A percentile compares a stretch with the other conserved stretches of the same genome.
phyloP scores from a whole-genome alignment of 306 rosid species.

The Arachis hypogaea region DNA sequence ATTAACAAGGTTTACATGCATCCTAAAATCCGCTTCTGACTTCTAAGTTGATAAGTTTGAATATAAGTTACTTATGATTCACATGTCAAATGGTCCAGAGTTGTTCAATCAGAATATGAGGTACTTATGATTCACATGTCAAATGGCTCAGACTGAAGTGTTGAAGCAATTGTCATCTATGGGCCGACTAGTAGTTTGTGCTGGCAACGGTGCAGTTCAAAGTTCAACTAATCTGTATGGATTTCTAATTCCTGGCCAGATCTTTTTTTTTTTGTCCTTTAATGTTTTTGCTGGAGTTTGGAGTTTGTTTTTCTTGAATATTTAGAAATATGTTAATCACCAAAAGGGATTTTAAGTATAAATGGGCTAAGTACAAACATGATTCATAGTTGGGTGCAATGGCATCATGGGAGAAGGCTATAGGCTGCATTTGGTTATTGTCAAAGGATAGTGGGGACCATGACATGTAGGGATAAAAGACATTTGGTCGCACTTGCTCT shows the following conservation, averaged over 20 bases:
- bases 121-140: slow-evolving; percentile 40
- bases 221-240: slow-evolving; percentile 86
- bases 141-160: slow-evolving; percentile 88
- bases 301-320: slow-evolving; percentile 25
- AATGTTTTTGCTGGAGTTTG: background rate
- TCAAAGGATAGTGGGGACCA: too few relatives aligned
- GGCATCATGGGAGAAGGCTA: too few relatives aligned
- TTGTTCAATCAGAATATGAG: slow-evolving; percentile 34
- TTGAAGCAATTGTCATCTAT: slow-evolving; percentile 86
- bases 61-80: slow-evolving; percentile 36
- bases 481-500: too few relatives aligned
- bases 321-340: slow-evolving; percentile 25
- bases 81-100: slow-evolving; percentile 60
- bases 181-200: slow-evolving; percentile 92
- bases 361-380: too few relatives aligned
- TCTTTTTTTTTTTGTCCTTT: too few relatives aligned
- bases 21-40: slow-evolving; percentile 28
- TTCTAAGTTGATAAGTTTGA: slow-evolving; percentile 28
- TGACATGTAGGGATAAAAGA: too few relatives aligned
- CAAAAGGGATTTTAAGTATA: too few relatives aligned
- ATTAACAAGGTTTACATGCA: background rate
- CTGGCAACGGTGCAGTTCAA: slow-evolving; percentile 90
- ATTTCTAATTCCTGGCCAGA: slow-evolving; percentile 10
- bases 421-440: too few relatives aligned
- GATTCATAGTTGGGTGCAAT: too few relatives aligned